These are phyloP conservation scores for Protomyces inouyei DNA, from an alignment of 1,139 yeast genomes.

Conservation along the genomic window DNA sequence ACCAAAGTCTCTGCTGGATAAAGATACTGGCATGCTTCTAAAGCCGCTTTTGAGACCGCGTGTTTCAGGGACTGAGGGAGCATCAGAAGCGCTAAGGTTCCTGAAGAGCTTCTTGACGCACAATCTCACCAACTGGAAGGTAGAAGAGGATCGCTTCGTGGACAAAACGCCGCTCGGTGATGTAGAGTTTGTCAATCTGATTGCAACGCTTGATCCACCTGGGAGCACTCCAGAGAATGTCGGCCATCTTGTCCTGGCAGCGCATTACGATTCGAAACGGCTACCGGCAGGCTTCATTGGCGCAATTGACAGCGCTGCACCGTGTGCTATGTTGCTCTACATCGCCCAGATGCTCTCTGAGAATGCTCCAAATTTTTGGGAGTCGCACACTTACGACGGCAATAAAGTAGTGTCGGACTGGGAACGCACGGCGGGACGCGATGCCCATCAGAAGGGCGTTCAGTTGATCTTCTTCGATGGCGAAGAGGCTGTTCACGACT, in stretches of 20 bases:
- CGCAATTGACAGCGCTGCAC: constrained; percentile 55
- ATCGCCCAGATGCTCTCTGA: constrained; percentile 42
- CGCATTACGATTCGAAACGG: constrained; percentile 53
- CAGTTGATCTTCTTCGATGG: constrained; percentile 56
- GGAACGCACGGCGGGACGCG: background rate
- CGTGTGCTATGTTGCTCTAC: constrained; percentile 51
- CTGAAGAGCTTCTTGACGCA: constrained; percentile 35
- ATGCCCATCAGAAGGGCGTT: constrained; percentile 40
- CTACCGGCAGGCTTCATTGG: constrained; percentile 54
- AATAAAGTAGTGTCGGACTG: constrained; percentile 27
- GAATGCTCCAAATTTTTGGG: constrained; percentile 33
- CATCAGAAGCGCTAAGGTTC: constrained; percentile 33
- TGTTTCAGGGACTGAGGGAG: constrained; percentile 45
- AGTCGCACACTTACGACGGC: background rate
- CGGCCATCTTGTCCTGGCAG: constrained; percentile 46
- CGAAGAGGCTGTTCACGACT: constrained; percentile 51
- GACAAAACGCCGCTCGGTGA: constrained; percentile 41
- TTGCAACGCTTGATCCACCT: constrained; percentile 40
- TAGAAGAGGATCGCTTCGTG: constrained; percentile 44
- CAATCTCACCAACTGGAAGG: constrained; percentile 40
- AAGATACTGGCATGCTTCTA: constrained; percentile 31
- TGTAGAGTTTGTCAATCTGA: constrained; percentile 47
- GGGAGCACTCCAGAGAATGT: constrained; percentile 33
- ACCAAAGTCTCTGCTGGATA: constrained; percentile 29
- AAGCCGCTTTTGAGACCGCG: constrained; percentile 41